Percentiles rank a stretch among this genome's conserved stretches.
phyloP scores from a whole-genome alignment of 345 rosid genomes.

The Eucalyptus brandiana region DNA sequence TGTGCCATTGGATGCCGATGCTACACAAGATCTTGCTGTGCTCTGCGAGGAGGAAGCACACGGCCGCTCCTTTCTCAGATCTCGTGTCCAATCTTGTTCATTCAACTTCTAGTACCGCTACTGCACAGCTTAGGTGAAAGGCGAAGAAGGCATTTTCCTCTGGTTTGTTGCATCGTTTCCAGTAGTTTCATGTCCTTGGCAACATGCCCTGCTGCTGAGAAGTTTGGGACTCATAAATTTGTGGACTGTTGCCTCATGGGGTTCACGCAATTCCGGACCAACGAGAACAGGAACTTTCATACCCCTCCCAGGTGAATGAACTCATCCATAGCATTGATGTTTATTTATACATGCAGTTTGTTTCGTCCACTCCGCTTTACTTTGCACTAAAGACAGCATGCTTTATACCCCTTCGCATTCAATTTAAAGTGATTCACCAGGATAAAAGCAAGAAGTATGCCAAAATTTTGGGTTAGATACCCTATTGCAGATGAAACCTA shows the following conservation, averaged over 20 bases:
- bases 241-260: background rate
- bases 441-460: too few species aligned
- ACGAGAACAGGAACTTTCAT: background rate
- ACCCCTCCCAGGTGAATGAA: conserved; percentile 1
- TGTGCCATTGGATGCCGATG: background rate
- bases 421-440: too few species aligned
- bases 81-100: background rate
- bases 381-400: too few species aligned
- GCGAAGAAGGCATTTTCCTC: background rate
- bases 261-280: background rate
- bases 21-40: background rate
- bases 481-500: background rate
- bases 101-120: background rate
- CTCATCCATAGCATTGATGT: too few species aligned
- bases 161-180: background rate
- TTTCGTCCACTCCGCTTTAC: too few species aligned
- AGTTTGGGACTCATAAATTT: background rate
- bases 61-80: background rate
- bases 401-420: too few species aligned
- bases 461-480: too few species aligned
- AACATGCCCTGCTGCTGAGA: background rate
- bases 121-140: too few species aligned
- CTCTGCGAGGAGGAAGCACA: background rate
- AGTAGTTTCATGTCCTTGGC: background rate
- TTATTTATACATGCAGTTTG: too few species aligned